These are phyloP conservation scores for Yamadazyma takamatsuzukensis DNA, from an alignment of 805 yeast genomes.

Conservation along the genomic window DNA sequence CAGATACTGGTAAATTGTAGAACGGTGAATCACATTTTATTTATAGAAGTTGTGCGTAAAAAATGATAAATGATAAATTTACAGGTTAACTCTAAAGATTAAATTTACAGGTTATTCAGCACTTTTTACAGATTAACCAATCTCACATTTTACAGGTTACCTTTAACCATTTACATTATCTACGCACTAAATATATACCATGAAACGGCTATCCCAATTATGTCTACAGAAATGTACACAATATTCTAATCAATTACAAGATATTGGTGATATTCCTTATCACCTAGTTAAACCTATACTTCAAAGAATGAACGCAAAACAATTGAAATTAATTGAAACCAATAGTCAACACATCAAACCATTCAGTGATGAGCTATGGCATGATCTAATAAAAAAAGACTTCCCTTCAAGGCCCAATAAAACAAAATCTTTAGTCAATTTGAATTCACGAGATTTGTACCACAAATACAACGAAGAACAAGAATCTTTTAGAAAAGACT, in stretches of 20 bases:
- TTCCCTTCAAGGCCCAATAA: constrained; percentile 42
- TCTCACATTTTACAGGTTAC: too few relatives aligned
- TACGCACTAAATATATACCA: too few relatives aligned
- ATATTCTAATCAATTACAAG: constrained; percentile 17
- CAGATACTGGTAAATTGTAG: too few relatives aligned
- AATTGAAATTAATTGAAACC: constrained; percentile 38
- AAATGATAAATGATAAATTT: too few relatives aligned
- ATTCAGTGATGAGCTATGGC: constrained; percentile 46
- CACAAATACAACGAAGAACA: constrained; percentile 35
- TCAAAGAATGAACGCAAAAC: constrained; percentile 41
- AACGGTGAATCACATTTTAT: too few relatives aligned
- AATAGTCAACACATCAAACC: constrained; percentile 41
- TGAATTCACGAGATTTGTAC: constrained; percentile 39
- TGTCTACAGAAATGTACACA: constrained; percentile 15
- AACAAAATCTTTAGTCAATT: constrained; percentile 6
- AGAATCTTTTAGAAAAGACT: constrained; percentile 40
- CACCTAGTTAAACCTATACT: constrained; percentile 48
- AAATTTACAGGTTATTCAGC: too few relatives aligned
- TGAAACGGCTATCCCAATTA: constrained; percentile 8
- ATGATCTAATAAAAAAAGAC: constrained; percentile 40
- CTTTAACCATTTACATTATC: too few relatives aligned
- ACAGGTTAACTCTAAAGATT: too few relatives aligned
- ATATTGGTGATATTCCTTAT: constrained; percentile 31
- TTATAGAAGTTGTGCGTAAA: too few relatives aligned
- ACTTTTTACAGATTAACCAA: too few relatives aligned